Evolutionary conservation across 1,284 basidiomycete species (phyloP), one percentile per base, ranked within the genome.

Genomic region (Malassezia nana): DNA sequence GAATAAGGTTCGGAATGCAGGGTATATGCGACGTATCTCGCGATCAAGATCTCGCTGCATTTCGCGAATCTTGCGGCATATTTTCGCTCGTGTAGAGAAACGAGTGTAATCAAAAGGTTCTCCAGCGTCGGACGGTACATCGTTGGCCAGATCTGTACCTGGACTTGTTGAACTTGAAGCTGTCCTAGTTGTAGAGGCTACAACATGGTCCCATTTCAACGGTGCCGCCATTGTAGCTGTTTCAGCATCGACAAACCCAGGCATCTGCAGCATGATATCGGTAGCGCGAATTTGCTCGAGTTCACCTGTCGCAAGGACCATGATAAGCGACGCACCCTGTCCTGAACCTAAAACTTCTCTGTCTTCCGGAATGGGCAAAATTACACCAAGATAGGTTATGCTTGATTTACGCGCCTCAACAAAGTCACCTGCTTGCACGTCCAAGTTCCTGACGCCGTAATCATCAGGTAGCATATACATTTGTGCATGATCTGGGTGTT

Each of bases 191-290:
- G 41, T 38, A 4, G 54, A 40, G 1, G 54, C 49, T 6, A 48
- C 12, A n/a, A 56, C 44, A 22, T 56, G 46, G 32, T 51, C 54
- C 20, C 48, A 44, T 20, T 56, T 56, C 3, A 56, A 40, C 15
- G 54, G 54, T 9, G 42, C 54, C 12, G 54, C 54, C 16, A 25
- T 31, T 12, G 16, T 13, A 5, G 54, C 54, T 18, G 28, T 20
- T 6, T 39, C 28, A 8, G 10, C 12, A 12, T 43, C 40, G n/a
- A 56, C 54, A 43, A 56, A 56, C 9, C n/a, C 31, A 6, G 54
- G 54, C n/a, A 56, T 39, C 13, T 50, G 54, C n/a, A 56, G 38
- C 48, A 51, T 56, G 18, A 56, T 45, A 38, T 56, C 54, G 15
- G 54, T 56, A 1, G 54, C 26, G 10, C 49, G 46, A 18, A 51